Evolutionary conservation across 306 rosid species (phyloP), one percentile per base, ranked within the genome.

Genomic region (Dalbergia cochinchinensis): DNA sequence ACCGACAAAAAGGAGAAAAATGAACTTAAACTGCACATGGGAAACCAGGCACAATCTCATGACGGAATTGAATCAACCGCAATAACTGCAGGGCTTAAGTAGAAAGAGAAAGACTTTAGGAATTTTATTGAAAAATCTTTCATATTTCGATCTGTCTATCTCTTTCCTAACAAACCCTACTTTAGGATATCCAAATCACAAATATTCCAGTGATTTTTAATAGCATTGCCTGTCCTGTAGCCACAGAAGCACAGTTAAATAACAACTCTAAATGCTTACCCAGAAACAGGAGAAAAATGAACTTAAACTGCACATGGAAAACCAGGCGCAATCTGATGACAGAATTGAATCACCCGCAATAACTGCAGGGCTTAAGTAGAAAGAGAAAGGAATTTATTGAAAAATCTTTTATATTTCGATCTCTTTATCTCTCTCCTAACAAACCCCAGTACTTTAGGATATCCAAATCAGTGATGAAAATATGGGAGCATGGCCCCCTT

Each of bases 181-280:
- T 15, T 62, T n/a, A 45, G 9, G n/a, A 62, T 31, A 11, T 11
- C 35, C 34, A 44, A 45, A 48, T 42, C 53, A 96, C 99, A 80
- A 98, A 96, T 96, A 84, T 96, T 93, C 99, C 98, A 96, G 80
- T 96, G 99, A 69, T 96, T 96, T 90, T 96, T 96, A 87, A 96
- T 96, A 65, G 99, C 84, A 85, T 96, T 96, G 92, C 93, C 99
- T 78, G 99, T 90, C 94, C 99, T 96, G 99, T 95, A 83, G 51
- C 83, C 84, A 88, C 72, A 76, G 57, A 80, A 81, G 78, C 79
- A 86, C 42, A 81, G 66, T 57, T 15, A 75, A 8, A 70, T 53
- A 44, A 72, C 11, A 69, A 62, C 11, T 74, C 57, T 51, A 55
- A 62, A 63, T 47, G 72, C 76, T 61, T 11, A 26, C 26, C 12